Base-by-base conservation (phyloP, 257 asterid species). In the Penstemon newberryi region DNA sequence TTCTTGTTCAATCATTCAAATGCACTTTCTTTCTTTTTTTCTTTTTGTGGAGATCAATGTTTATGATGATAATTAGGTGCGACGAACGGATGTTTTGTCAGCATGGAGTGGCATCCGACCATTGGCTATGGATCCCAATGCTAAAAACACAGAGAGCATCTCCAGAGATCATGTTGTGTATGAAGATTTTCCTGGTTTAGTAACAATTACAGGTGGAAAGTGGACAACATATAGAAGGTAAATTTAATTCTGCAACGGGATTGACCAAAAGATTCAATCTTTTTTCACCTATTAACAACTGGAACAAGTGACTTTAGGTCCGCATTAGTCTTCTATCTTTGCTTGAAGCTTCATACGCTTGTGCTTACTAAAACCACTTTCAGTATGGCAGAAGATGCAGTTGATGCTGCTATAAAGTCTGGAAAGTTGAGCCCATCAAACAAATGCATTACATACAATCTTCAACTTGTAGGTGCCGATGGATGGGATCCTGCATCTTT, bases 301-400 rank as follows among this genome's bases (percentile, higher is more conserved):
- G 33, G 33, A 25, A 25, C 69, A 63, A 39, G 70, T 56, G 60
- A 39, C 47, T 69, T 65, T 54, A 39, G 6, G 49, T 42, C 37
- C 53, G 62, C 60, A 46, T 15, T 63, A 58, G 50, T 50, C n/a
- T 49, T 15, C 65, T 61, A 49, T 56, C 49, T 42, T 51, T 59
- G 66, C 18, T 46, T 69, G 63, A 67, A 55, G 46, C 66, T 73
- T 67, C 55, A 39, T 25, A 25, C 18, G 18, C n/a, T 50, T 73
- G 42, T 70, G 59, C 81, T 82, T 56, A 84, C 73, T 41, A 46
- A 12, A 68, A 51, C 40, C 56, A 39, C 11, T 77, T 81, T 60
- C 96, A 94, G 99, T 83, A 91, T 91, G 99, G 99, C 99, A 71
- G 98, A 94, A 79, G 96, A 94, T 84, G 97, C 99, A 5, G 96